Base-by-base conservation (phyloP, 495 filamentous ascomycete genomes). In the Xylaria telfairii region DNA sequence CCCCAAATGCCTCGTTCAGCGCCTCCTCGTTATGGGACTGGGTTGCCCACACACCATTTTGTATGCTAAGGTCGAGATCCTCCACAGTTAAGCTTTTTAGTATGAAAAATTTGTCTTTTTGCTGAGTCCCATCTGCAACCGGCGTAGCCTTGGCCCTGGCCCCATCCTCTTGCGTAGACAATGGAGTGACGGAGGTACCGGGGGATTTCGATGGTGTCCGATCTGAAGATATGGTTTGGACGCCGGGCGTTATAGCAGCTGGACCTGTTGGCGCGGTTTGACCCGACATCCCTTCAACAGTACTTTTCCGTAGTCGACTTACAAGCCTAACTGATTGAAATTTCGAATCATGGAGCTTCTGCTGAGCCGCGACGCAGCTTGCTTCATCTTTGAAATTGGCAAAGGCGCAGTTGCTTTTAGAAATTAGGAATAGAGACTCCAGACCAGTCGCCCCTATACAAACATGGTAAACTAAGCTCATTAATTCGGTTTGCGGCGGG, bases 371-470 rank as follows among this genome's bases (percentile, higher is more conserved):
- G 28, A 87, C 81, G 76, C 93, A 97, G 24, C 91, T 88, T 15
- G 81, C 82, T 71, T 97, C 96, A 53, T 92, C 92, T 71, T 90
- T 91, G 76, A 97, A 99, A 76, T 99, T 99, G 75, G 97, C 93
- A 84, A 99, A 99, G 0, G 95, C 96, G 76, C 96, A 99, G 75
- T 97, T 98, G 80, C 94, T 98, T 78, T 97, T 98, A 4, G 96
- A 96, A 34, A 99, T 99, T 30, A 98, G 83, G 72, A 97, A 97
- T 28, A 98, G 86, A 49, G 94, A 97, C 79, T 97, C 92, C 44
- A 99, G 88, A 26, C 94, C 92, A 0, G 87, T 90, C 0, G 93
- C 90, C 68, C 95, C 94, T 69, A 87, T 89, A 32, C 93, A 97
- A 66, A 98, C 97, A 77, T 98, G 91, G 71, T 97, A 91, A 69